Evolutionary conservation across 768 basidiomycete species (phyloP), one percentile per base, ranked within the genome.

Genomic region (Russula brevipes): DNA sequence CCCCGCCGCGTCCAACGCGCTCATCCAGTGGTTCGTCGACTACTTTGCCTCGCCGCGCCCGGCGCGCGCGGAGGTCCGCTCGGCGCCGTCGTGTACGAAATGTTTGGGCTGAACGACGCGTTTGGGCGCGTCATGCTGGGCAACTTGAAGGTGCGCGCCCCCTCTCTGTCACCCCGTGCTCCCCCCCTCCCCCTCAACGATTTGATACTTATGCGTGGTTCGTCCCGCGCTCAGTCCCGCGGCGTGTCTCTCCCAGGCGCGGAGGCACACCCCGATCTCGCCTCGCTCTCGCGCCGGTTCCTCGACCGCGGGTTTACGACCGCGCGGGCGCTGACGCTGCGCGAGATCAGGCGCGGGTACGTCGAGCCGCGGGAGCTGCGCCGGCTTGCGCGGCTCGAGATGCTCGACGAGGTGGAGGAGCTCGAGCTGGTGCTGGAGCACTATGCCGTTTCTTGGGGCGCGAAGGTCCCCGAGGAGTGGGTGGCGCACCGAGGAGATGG

Each of bases 371-470:
- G 74, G 14, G 91, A 92, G 67, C 76, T 82, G 11, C 78, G 81
- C 57, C 78, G 94, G 69, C 87, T 95, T 70, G 81, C 89, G 0
- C 78, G 75, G 60, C 79, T 97, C 16, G 96, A 98, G 72, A 80
- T 91, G 74, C 80, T 99, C 5, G 96, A 98, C 71, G 95, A 99
- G 74, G 79, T 94, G 9, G 96, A 99, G 73, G 96, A 98, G 74
- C 80, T 99, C 19, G 89, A 94, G 61, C 81, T 99, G 5, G 89
- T 98, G 1, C 76, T 97, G 36, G 80, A 80, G 2, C 95, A 98
- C 71, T 98, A 98, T 73, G 91, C 88, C 14, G 82, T 98, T 58
- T 85, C 88, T 0, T 98, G 94, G 94, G 84, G 80, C 12, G n/a
- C 68, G 12, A 70, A 68, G 47, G 49, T 69, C 4, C 67, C 71